phyloP scores from a whole-genome alignment of 2,329 filamentous ascomycete species.

The Penicillium brasilianum region DNA sequence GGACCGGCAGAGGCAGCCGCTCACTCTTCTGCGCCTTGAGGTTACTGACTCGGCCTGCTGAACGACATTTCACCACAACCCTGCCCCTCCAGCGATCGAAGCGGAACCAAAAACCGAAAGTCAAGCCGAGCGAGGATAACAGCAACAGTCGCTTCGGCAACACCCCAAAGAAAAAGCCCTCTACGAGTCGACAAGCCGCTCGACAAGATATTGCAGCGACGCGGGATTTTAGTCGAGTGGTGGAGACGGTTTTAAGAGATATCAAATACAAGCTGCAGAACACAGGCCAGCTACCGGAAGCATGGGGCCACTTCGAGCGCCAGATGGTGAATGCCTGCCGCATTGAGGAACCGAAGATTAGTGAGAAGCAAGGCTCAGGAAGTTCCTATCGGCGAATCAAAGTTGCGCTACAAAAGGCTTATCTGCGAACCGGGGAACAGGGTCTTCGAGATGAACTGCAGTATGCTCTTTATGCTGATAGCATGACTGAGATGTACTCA shows the following conservation, averaged over 20 bases:
- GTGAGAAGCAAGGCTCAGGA: slow-evolving; percentile 23
- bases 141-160: background rate
- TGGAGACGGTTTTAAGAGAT: slow-evolving; percentile 35
- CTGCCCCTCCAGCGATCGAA: slow-evolving; percentile 33
- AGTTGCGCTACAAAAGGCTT: slow-evolving; percentile 61
- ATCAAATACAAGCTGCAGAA: slow-evolving; percentile 27
- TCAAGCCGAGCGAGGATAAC: slow-evolving; percentile 16
- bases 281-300: slow-evolving; percentile 23
- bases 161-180: slow-evolving; percentile 9
- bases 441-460: slow-evolving; percentile 65
- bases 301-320: slow-evolving; percentile 41
- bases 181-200: background rate
- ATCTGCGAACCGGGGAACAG: slow-evolving; percentile 57
- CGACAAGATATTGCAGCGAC: slow-evolving; percentile 25
- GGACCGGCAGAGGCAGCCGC: slow-evolving; percentile 41
- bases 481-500: slow-evolving; percentile 64
- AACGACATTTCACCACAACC: slow-evolving; percentile 41
- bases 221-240: slow-evolving; percentile 35
- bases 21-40: slow-evolving; percentile 51
- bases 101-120: slow-evolving; percentile 13
- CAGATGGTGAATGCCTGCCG: slow-evolving; percentile 39
- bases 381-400: slow-evolving; percentile 35
- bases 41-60: slow-evolving; percentile 33
- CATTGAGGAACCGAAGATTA: slow-evolving; percentile 27
- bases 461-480: slow-evolving; percentile 70